Evolutionary conservation across 1,284 basidiomycete genomes (phyloP).

Genomic region (Pseudozyma hubeiensis): DNA sequence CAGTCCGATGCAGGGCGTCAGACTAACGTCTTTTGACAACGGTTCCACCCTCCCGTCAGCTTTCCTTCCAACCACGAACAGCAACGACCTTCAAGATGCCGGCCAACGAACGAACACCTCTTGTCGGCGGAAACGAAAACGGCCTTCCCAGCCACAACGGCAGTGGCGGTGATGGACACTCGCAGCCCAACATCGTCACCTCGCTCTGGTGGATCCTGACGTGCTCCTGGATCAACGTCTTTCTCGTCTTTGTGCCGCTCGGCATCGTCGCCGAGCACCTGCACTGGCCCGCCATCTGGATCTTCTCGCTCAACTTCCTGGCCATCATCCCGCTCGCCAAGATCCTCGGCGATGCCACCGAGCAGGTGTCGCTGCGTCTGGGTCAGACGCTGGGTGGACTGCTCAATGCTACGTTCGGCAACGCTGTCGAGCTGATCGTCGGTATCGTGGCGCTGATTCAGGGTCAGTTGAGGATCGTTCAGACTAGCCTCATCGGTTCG

Average conservation of each 20-base stretch:
- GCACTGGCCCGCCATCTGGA: slow-evolving; percentile 62
- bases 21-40: too few species aligned
- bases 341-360: slow-evolving; percentile 66
- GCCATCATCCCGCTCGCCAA: slow-evolving; percentile 68
- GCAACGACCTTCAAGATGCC: slow-evolving; percentile 19
- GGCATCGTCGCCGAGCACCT: slow-evolving; percentile 61
- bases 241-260: slow-evolving; percentile 67
- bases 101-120: slow-evolving; percentile 40
- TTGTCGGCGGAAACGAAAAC: slow-evolving; percentile 22
- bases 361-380: slow-evolving; percentile 62
- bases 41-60: not conserved
- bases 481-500: slow-evolving; percentile 64
- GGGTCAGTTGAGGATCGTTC: slow-evolving; percentile 71
- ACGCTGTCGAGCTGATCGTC: slow-evolving; percentile 68
- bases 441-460: slow-evolving; percentile 81
- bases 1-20: too few species aligned
- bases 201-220: slow-evolving; percentile 64
- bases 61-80: not conserved
- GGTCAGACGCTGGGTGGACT: slow-evolving; percentile 66
- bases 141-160: slow-evolving; percentile 31
- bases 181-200: slow-evolving; percentile 33
- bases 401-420: slow-evolving; percentile 67
- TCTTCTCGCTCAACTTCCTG: slow-evolving; percentile 66
- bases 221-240: slow-evolving; percentile 60
- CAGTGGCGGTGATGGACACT: not conserved